Base-by-base conservation (phyloP, 106 monocot species). In the Agapanthus africanus region DNA sequence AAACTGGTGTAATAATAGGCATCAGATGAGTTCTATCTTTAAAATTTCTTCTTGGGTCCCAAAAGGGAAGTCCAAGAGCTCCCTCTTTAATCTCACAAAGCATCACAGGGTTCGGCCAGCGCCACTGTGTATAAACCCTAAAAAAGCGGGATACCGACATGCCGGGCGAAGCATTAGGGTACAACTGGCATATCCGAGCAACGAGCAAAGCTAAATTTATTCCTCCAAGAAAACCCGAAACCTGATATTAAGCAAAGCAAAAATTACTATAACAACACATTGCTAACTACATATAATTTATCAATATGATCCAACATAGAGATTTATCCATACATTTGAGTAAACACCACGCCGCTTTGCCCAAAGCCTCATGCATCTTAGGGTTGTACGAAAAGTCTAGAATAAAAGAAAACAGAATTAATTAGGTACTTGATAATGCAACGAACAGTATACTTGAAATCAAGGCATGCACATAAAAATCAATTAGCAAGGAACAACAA, bases 81-180 rank as follows among this genome's bases (percentile, higher is more conserved):
- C 85, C 87, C 75, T 97, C 92, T 74, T 90, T 89, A 59, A 92
- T 92, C 37, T 84, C 83, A 79, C 97, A 97, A 15, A 97, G 76
- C 97, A 97, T 92, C 34, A 97, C 97, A 44, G 97, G 97, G 74
- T 97, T 97, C 67, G 97, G 97, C 97, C 97, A 97, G 21, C 89
- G 83, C 97, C 97, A 97, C 42, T 92, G 85, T 1, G 86, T 89
- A 68, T 76, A 97, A n/a, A 97, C 97, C 67, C 86, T 67, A 42
- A 97, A 97, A 65, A 97, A 97, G 3, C 97, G 97, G 50, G 92
- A 89, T 23, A 97, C 89, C 67, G 92, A 74, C 84, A 84, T 97
- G 74, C 86, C 84, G 0, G 97, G 92, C 23, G 84, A 68, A 46
- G 92, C 91, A 87, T 97, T 89, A 9, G 97, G 97, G 56, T 92